phyloP scores from a whole-genome alignment of 2,329 filamentous ascomycete species.

The Fusarium sp. region DNA sequence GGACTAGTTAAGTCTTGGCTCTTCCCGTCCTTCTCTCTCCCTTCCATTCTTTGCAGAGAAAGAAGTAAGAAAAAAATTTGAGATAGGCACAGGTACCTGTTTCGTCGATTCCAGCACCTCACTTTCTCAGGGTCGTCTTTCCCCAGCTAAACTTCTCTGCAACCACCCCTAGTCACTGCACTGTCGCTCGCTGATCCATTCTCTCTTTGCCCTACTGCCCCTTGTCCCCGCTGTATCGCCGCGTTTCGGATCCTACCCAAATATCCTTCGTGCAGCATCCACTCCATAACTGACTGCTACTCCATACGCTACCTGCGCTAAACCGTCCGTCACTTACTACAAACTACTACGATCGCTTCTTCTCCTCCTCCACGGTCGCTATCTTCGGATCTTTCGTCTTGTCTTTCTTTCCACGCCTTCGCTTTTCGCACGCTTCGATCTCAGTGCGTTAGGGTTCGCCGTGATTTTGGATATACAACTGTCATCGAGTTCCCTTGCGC shows the following conservation, averaged over 20 bases:
- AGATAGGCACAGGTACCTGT: background rate
- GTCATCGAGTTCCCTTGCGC: conserved; percentile 1
- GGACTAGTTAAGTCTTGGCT: conserved; percentile 32
- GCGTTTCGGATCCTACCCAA: conserved; percentile 39
- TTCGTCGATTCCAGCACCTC: conserved; percentile 16
- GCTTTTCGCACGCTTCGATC: conserved; percentile 16
- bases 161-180: conserved; percentile 27
- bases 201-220: conserved; percentile 21
- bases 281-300: conserved; percentile 3
- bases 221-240: conserved; percentile 32
- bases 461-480: conserved; percentile 10
- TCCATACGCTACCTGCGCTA: conserved; percentile 23
- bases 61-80: background rate
- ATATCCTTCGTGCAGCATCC: conserved; percentile 34
- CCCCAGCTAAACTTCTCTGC: conserved; percentile 24
- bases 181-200: conserved; percentile 41
- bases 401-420: conserved; percentile 2
- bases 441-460: background rate
- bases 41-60: conserved; percentile 16
- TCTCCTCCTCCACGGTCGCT: conserved; percentile 28
- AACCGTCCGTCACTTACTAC: conserved; percentile 24
- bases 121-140: conserved; percentile 21
- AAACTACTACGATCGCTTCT: conserved; percentile 26
- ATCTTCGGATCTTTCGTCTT: conserved; percentile 4
- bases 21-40: conserved; percentile 12